These are phyloP conservation scores for Cetraspora pellucida DNA, from an alignment of 192 early-diverging fungal species.

Conservation along the genomic window DNA sequence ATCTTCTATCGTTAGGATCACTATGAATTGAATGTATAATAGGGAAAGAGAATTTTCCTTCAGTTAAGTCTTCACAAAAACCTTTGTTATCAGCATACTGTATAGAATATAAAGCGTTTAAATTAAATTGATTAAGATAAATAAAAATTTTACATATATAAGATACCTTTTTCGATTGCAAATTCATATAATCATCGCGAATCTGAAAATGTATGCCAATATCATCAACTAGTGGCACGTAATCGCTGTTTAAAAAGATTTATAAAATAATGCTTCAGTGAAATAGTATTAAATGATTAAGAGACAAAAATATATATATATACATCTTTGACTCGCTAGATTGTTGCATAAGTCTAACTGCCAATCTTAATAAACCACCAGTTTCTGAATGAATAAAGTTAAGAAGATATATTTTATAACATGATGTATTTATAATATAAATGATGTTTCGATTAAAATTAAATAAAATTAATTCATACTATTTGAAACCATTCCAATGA, in stretches of 20 bases:
- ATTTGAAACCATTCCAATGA: conserved; percentile 93
- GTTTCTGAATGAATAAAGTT: conserved; percentile 67
- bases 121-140: background rate
- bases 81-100: conserved; percentile 94
- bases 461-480: conserved; percentile 58
- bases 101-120: background rate
- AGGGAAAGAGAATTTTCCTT: conserved; percentile 98
- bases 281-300: background rate
- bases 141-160: background rate
- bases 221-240: conserved; percentile 75
- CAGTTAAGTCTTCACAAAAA: conserved; percentile 97
- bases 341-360: conserved; percentile 91
- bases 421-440: background rate
- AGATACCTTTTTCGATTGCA: conserved; percentile 76
- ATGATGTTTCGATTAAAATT: too few species aligned
- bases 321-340: conserved; percentile 52
- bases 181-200: conserved; percentile 96
- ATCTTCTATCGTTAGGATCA: conserved; percentile 61
- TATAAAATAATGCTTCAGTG: background rate
- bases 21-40: conserved; percentile 84
- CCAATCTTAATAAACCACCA: conserved; percentile 91
- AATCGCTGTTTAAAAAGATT: conserved; percentile 60
- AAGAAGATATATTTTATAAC: background rate
- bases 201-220: conserved; percentile 97
- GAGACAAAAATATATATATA: background rate